Percentiles rank a stretch among this genome's conserved stretches.
phyloP scores from a whole-genome alignment of 345 rosid species.

The Syzygium aqueum region DNA sequence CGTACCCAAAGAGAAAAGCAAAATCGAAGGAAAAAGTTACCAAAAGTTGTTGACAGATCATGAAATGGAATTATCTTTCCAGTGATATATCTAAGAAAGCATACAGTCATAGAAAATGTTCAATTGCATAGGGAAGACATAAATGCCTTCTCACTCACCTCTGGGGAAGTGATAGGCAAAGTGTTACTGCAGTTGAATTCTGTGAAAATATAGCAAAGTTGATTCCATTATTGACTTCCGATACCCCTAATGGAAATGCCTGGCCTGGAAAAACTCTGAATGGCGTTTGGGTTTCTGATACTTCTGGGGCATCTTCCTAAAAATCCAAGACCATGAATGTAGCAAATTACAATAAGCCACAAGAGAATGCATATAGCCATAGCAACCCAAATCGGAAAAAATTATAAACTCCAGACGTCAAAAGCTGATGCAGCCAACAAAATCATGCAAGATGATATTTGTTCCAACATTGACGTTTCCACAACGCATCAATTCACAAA shows the following conservation, averaged over 20 bases:
- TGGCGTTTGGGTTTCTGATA: constrained; percentile 24
- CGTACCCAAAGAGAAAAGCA: background rate
- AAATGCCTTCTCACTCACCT: constrained; percentile 28
- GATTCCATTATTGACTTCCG: constrained; percentile 66
- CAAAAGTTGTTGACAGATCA: background rate
- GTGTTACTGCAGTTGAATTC: constrained; percentile 71
- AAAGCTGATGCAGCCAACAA: background rate
- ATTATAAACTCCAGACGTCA: background rate
- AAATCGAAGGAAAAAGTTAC: background rate
- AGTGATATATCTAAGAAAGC: background rate
- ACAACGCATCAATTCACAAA: background rate
- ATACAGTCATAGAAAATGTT: background rate
- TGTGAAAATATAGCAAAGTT: constrained; percentile 85
- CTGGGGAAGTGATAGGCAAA: constrained; percentile 61
- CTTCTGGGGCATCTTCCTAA: constrained; percentile 45
- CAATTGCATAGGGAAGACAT: background rate
- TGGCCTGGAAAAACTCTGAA: constrained; percentile 57
- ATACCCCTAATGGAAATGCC: constrained; percentile 71
- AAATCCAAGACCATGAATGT: background rate
- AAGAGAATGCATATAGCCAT: background rate
- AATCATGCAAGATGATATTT: background rate
- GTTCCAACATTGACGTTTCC: background rate
- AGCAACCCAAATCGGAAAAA: background rate
- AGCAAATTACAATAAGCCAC: background rate
- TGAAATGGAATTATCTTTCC: background rate